A percentile compares a stretch with the other conserved stretches of the same genome.
phyloP scores from a whole-genome alignment of 495 filamentous ascomycete genomes.

The Penicillium coffeae region DNA sequence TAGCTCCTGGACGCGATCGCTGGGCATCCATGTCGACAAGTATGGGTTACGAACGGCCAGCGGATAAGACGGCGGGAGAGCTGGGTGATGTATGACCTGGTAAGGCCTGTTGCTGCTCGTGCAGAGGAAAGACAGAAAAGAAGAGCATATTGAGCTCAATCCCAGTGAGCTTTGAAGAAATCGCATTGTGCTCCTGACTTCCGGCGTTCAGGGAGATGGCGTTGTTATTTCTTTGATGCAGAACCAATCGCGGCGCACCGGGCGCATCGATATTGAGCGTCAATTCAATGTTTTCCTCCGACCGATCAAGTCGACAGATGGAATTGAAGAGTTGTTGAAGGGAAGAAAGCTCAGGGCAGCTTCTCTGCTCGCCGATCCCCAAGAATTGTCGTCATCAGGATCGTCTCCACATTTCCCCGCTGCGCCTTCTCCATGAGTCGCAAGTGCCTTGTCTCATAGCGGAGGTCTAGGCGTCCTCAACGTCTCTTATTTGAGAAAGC shows the following conservation, averaged over 20 bases:
- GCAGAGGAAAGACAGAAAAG: constrained; percentile 15
- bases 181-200: constrained; percentile 18
- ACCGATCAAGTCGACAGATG: too few species aligned
- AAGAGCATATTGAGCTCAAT: constrained; percentile 22
- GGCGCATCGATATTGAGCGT: background rate
- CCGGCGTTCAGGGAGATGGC: background rate
- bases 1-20: constrained; percentile 32
- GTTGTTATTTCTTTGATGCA: background rate
- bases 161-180: constrained; percentile 19
- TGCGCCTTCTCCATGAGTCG: background rate
- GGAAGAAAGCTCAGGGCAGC: too few species aligned
- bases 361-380: background rate
- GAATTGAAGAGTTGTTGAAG: too few species aligned
- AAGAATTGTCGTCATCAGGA: background rate
- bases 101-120: constrained; percentile 4
- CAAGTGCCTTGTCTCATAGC: background rate
- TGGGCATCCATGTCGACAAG: constrained; percentile 46
- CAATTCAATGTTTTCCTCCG: too few species aligned
- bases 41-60: constrained; percentile 47
- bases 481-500: too few species aligned
- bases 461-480: too few species aligned
- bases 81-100: constrained; percentile 22
- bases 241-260: constrained; percentile 1
- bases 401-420: background rate
- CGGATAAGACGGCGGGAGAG: constrained; percentile 44